Evolutionary conservation across 2,329 filamentous ascomycete genomes (phyloP), one percentile per base, ranked within the genome.

Genomic region (Ceratocystis papillata): DNA sequence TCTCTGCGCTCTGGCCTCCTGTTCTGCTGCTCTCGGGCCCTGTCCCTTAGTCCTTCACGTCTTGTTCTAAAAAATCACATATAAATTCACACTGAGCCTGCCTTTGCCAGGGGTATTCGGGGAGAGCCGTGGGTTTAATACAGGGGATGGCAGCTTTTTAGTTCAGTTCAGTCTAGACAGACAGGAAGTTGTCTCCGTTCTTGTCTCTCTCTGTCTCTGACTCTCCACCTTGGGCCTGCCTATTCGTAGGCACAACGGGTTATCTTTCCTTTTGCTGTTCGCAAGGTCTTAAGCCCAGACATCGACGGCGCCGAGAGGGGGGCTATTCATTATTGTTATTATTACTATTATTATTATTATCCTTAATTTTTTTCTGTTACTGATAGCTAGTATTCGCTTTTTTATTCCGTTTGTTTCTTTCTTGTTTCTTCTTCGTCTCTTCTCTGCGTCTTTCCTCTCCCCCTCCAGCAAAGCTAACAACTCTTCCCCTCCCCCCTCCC

Each of bases 21-120:
- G 25, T 62, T 62, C 44, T 28, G 22, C 30, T 17, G 22, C 61
- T 45, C 45, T 62, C 61, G 45, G 61, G 41, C 61, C 61, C 37
- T 48, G 61, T 62, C 61, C 48, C 25, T 5, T 25, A 28, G 45
- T 48, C 37, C 37, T 37, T 12, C 33, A 37, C 33, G 33, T 37
- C 20, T 30, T 46, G 22, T 4, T 25, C 10, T 22, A 33, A 45
- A 62, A 48, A 46, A 62, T 41, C 45, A 46, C 30, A 37, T 17
- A n/a, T 50, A 22, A 50, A 30, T 33, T 5, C 53, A 5, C 5
- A 41, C 37, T 41, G 28, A 6, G 12, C 25, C 25, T 25, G 12
- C 15, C 12, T 22, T 30, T 57, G 53, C 53, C 28, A 50, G 46
- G 46, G 46, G n/a, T 50, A 50, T 22, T 50, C 46, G 46, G 46